Conservation (phyloP, 2,329 filamentous ascomycete genomes). For the Cercospora sesami region DNA sequence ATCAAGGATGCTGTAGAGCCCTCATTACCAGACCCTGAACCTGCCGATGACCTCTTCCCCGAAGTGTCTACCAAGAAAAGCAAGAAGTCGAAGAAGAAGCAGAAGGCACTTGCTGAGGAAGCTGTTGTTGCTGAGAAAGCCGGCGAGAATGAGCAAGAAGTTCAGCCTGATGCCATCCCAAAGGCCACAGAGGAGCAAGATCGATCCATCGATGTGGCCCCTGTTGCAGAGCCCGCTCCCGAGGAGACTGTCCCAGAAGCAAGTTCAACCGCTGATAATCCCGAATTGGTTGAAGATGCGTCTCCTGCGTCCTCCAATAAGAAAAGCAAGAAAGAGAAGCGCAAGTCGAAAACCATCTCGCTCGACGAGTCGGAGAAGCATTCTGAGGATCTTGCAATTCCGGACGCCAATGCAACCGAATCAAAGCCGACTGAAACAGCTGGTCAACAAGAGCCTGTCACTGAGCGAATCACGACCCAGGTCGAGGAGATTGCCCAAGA, state of each 20-base stretch:
- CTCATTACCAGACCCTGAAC: not conserved
- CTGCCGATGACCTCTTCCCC: constrained; percentile 20
- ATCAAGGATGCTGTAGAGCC: not conserved
- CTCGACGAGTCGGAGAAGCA: not conserved
- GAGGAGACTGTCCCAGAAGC: not conserved
- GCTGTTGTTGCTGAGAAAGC: not conserved
- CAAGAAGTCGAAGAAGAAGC: constrained; percentile 26
- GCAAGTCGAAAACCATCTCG: constrained; percentile 3
- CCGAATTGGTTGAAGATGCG: constrained; percentile 2
- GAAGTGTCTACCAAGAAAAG: constrained; percentile 33
- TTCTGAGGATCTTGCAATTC: not conserved
- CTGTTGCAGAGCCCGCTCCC: not conserved
- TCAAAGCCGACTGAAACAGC: not conserved
- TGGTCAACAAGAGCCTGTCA: not conserved
- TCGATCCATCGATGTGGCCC: not conserved
- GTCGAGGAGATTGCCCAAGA: not conserved
- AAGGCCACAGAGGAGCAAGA: not conserved
- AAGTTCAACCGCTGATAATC: not conserved
- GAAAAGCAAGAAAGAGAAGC: constrained; percentile 29
- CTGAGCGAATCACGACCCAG: no score
- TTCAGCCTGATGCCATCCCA: not conserved
- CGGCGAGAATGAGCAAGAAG: not conserved
- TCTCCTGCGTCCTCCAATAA: constrained; percentile 15
- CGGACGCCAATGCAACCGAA: not conserved
- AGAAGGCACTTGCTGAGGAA: constrained; percentile 17